Evolutionary conservation across 2,329 filamentous ascomycete genomes (phyloP).

Genomic region (Colletotrichum limetticola): DNA sequence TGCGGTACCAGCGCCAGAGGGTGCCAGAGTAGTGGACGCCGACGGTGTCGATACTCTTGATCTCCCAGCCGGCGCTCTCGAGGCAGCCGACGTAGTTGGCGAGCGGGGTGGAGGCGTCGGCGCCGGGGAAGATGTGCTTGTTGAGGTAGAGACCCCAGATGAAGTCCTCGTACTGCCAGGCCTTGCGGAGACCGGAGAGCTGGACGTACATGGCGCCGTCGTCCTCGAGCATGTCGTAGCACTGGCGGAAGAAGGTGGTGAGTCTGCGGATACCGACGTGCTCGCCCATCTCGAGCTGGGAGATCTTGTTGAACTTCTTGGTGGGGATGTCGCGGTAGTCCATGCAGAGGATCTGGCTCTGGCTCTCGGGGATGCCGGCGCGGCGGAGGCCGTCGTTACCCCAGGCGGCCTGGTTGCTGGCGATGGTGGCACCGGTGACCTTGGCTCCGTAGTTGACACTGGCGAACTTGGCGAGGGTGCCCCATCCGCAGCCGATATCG

Average conservation of each 20-base stretch:
- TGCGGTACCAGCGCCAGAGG: conserved; percentile 97
- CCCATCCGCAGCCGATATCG: conserved; percentile 98
- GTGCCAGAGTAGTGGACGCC: conserved; percentile 98
- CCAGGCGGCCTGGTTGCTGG: conserved; percentile 96
- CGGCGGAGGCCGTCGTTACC: conserved; percentile 90
- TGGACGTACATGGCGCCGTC: conserved; percentile 97
- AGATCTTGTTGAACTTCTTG: conserved; percentile 92
- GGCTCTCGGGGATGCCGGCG: conserved; percentile 83
- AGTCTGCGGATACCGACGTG: conserved; percentile 97
- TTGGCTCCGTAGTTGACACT: conserved; percentile 90
- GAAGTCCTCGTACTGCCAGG: conserved; percentile 98
- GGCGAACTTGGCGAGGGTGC: conserved; percentile 93
- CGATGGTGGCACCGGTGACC: conserved; percentile 91
- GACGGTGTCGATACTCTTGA: conserved; percentile 92
- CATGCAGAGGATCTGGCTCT: conserved; percentile 93
- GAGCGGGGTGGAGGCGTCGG: conserved; percentile 93
- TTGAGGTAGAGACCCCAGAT: conserved; percentile 99
- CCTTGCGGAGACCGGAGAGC: conserved; percentile 91
- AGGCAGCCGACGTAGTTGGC: conserved; percentile 87
- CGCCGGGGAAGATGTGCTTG: conserved; percentile 98
- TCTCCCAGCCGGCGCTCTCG: conserved; percentile 84
- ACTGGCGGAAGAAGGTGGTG: conserved; percentile 81
- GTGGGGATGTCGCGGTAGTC: conserved; percentile 96
- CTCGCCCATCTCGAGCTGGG: conserved; percentile 98
- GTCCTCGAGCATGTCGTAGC: conserved; percentile 95